Conservation (phyloP, 2,329 filamentous ascomycete species). For the Fusarium xylarioides region DNA sequence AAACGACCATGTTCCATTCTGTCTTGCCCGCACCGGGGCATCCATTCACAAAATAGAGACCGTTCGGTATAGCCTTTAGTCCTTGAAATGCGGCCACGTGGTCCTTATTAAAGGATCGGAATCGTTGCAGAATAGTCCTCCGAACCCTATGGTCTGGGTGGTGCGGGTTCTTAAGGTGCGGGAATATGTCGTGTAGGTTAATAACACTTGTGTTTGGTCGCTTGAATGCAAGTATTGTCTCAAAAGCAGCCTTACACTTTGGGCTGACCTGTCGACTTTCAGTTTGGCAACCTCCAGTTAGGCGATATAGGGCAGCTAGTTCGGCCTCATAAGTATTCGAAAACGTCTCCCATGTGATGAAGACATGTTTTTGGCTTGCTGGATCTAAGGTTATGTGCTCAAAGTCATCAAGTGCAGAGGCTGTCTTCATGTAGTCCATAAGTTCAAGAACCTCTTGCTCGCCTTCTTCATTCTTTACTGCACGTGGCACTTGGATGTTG, state of each 20-base stretch:
- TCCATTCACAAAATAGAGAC: constrained; percentile 56
- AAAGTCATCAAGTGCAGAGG: constrained; percentile 50
- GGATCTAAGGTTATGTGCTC: constrained; percentile 24
- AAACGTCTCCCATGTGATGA: constrained; percentile 42
- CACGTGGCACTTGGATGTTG: constrained; percentile 47
- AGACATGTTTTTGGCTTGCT: constrained; percentile 31
- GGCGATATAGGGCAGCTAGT: constrained; percentile 43
- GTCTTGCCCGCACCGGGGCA: constrained; percentile 60
- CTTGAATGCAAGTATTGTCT: constrained; percentile 47
- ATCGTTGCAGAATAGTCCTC: constrained; percentile 40
- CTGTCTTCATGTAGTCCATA: constrained; percentile 71
- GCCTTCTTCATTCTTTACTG: constrained; percentile 40
- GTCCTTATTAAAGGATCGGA: constrained; percentile 49
- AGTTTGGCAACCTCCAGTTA: constrained; percentile 34
- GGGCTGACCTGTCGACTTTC: constrained; percentile 10
- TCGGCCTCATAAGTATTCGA: constrained; percentile 47
- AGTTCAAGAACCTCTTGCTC: constrained; percentile 54
- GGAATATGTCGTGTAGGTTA: constrained; percentile 43
- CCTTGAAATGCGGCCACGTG: constrained; percentile 50
- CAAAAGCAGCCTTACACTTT: constrained; percentile 42
- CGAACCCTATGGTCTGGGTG: constrained; percentile 36
- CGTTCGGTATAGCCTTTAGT: constrained; percentile 51
- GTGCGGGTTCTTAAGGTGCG: constrained; percentile 47
- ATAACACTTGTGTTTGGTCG: constrained; percentile 27
- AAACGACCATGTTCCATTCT: constrained; percentile 55